A percentile compares a stretch with the other conserved stretches of the same genome.
These are phyloP conservation scores for Ottelia alismoides DNA, from an alignment of 106 monocot species.

Conservation along the genomic window DNA sequence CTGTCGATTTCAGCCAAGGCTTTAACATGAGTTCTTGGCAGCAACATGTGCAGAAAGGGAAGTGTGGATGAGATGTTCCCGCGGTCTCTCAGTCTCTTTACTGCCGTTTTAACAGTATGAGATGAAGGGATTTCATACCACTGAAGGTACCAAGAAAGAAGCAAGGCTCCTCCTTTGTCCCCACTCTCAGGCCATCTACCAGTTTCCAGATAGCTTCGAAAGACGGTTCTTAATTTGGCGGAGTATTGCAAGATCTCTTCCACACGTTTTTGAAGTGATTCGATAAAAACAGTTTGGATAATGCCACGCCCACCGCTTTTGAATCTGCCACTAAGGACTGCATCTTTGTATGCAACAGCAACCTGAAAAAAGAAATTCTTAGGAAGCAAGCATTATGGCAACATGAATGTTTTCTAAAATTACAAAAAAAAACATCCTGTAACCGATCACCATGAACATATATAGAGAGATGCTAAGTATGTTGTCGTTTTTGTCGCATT, in stretches of 20 bases:
- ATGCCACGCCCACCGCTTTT: constrained; percentile 31
- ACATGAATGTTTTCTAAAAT: too few species aligned
- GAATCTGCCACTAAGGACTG: constrained; percentile 42
- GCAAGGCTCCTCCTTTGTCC: constrained; percentile 18
- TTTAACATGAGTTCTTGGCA: constrained; percentile 36
- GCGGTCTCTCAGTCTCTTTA: constrained; percentile 33
- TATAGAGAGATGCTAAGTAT: background rate
- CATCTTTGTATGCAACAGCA: constrained; percentile 80
- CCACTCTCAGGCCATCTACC: constrained; percentile 33
- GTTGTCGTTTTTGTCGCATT: too few species aligned
- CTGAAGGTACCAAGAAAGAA: constrained; percentile 89
- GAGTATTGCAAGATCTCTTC: constrained; percentile 47
- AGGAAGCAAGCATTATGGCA: too few species aligned
- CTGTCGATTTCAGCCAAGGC: constrained; percentile 51
- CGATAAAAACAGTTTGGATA: constrained; percentile 58
- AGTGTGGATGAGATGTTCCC: constrained; percentile 13
- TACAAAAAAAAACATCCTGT: too few species aligned
- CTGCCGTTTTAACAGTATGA: constrained; percentile 29
- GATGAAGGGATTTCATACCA: constrained; percentile 65
- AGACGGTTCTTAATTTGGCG: constrained; percentile 9
- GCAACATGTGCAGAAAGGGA: constrained; percentile 53
- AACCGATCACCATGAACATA: background rate
- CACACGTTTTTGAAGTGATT: constrained; percentile 61
- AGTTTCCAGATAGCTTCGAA: constrained; percentile 33
- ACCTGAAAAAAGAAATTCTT: too few species aligned